A percentile compares a stretch with the other conserved stretches of the same genome.
Evolutionary conservation across 257 asterid genomes (phyloP).

Genomic region (Linaria vulgaris): DNA sequence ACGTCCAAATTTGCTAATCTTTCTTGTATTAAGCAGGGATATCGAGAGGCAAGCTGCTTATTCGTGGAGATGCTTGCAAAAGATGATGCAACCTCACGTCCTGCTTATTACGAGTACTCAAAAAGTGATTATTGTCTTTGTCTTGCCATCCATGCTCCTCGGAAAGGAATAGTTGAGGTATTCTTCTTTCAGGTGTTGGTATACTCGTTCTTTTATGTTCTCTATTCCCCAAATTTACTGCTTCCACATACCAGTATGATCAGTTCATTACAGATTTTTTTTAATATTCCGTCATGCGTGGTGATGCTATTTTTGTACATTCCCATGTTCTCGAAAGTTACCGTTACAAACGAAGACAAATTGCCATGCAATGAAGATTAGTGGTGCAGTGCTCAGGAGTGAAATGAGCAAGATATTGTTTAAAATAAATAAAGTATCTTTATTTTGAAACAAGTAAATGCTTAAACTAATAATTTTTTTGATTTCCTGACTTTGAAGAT

Average conservation of each 20-base stretch:
- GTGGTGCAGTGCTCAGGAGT: no score
- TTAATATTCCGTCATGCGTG: no score
- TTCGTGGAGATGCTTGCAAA: conserved; percentile 91
- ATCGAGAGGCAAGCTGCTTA: conserved; percentile 96
- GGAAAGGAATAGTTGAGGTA: conserved; percentile 97
- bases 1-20: neutral
- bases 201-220: neutral
- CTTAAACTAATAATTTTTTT: no score
- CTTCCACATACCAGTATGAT: neutral
- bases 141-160: conserved; percentile 95
- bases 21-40: conserved; percentile 59
- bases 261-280: no score
- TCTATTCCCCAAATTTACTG: conserved; percentile 3
- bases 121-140: conserved; percentile 90
- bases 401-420: no score
- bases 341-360: no score
- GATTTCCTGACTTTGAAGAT: no score
- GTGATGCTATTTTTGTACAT: no score
- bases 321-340: no score
- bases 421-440: no score
- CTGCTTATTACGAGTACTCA: conserved; percentile 39
- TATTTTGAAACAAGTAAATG: no score
- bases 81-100: conserved; percentile 37
- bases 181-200: conserved; percentile 17
- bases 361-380: no score